Percentiles rank a stretch among this genome's conserved stretches.
phyloP scores from a whole-genome alignment of 331 rosid genomes.

The Pyrus hybrid region DNA sequence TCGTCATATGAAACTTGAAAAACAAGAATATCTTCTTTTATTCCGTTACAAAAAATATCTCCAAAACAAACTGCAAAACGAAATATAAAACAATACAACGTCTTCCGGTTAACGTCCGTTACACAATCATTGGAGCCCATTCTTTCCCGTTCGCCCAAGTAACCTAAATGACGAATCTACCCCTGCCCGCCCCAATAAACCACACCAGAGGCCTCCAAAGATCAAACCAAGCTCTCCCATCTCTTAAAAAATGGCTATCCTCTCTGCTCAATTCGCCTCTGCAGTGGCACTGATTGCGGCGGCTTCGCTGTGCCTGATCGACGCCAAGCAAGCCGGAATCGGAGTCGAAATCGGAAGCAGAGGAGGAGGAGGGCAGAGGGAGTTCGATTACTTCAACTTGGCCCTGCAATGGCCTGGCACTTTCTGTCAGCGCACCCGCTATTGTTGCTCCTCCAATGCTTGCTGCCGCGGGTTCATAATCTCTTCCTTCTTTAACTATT shows the following conservation, averaged over 20 bases:
- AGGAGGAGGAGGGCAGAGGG: constrained; percentile 35
- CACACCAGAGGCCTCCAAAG: not conserved
- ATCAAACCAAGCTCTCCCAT: no score
- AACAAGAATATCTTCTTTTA: no score
- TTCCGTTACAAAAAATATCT: no score
- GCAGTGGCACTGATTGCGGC: not conserved
- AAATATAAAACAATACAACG: not conserved
- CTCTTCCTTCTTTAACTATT: not conserved
- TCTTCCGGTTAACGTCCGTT: not conserved
- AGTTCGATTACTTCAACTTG: constrained; percentile 77
- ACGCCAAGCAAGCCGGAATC: not conserved
- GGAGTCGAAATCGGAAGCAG: constrained; percentile 2
- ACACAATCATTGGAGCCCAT: not conserved
- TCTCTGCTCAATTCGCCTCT: constrained; percentile 3
- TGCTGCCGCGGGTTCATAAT: constrained; percentile 67
- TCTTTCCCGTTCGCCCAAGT: no score
- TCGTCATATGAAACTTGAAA: no score
- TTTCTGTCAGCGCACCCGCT: constrained; percentile 35
- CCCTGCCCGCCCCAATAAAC: not conserved
- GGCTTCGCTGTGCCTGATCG: not conserved
- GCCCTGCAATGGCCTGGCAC: constrained; percentile 93
- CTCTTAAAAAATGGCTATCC: constrained; percentile 4
- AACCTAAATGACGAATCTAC: not conserved
- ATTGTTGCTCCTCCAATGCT: constrained; percentile 71
- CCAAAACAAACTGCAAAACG: no score